Conservation (phyloP, 139 green algal species). For the Chlamydomonas incerta region DNA sequence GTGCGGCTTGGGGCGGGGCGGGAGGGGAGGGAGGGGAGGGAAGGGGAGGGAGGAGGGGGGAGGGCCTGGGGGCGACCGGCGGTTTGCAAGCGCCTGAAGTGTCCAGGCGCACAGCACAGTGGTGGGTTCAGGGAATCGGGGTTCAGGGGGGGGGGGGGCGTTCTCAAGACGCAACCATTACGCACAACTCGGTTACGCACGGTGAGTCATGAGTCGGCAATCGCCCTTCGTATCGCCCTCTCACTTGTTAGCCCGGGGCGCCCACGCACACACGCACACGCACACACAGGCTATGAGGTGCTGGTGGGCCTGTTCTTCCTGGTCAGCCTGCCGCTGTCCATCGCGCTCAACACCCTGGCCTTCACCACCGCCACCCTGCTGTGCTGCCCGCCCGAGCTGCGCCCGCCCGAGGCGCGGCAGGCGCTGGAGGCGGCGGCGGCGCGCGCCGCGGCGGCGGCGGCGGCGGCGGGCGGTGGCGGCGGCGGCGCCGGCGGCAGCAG, state of each 20-base stretch:
- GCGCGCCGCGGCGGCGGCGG: neutral
- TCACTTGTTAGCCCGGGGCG: no score
- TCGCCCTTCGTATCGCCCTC: no score
- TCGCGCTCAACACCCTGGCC: slow-evolving; percentile 58
- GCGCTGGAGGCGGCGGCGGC: neutral
- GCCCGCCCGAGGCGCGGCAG: neutral
- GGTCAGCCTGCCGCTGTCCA: slow-evolving; percentile 62
- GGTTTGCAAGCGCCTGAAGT: no score
- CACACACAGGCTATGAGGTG: slow-evolving; percentile 66
- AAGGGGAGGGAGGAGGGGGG: no score
- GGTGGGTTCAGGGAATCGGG: no score
- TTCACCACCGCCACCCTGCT: slow-evolving; percentile 33
- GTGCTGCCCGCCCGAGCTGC: neutral
- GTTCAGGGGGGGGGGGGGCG: no score
- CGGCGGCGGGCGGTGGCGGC: neutral
- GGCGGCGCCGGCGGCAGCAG: no score
- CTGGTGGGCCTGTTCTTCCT: slow-evolving; percentile 65
- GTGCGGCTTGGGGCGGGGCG: neutral
- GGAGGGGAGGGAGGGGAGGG: neutral
- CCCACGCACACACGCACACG: neutral
- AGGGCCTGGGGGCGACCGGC: no score
- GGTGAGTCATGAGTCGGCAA: no score
- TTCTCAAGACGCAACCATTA: no score
- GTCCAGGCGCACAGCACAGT: no score
- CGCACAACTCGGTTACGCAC: no score